These are phyloP conservation scores for Sideroxylon spinosum DNA, from an alignment of 179 eudicot genomes.

Conservation along the genomic window DNA sequence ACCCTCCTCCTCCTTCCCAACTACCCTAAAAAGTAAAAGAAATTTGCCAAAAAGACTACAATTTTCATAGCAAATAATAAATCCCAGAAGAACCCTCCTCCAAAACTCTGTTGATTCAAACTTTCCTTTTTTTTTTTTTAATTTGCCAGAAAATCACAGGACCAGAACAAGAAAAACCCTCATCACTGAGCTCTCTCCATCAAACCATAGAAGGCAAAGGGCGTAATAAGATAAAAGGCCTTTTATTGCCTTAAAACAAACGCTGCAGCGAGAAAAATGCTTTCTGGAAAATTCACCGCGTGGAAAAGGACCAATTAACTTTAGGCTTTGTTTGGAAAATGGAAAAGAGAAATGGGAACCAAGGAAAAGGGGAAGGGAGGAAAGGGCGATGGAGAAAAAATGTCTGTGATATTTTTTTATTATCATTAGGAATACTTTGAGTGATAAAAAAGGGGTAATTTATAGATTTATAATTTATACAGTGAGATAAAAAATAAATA, in stretches of 20 bases:
- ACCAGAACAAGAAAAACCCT: conserved; percentile 28
- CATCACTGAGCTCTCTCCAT: neutral
- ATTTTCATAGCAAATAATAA: neutral
- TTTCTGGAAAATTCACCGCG: conserved; percentile 11
- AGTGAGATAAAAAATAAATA: too few relatives aligned
- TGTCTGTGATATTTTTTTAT: too few relatives aligned
- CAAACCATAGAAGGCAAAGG: neutral
- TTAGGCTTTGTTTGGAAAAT: too few relatives aligned
- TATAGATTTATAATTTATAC: too few relatives aligned
- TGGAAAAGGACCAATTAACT: neutral
- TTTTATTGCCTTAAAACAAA: neutral
- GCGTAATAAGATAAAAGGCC: neutral
- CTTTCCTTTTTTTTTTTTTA: too few relatives aligned
- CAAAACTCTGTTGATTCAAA: too few relatives aligned
- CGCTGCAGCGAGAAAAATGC: conserved; percentile 9
- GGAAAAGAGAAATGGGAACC: too few relatives aligned
- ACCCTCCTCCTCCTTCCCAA: conserved; percentile 1
- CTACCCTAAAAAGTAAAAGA: neutral
- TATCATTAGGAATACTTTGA: too few relatives aligned
- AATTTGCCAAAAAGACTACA: neutral
- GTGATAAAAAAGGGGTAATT: too few relatives aligned
- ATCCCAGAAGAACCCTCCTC: too few relatives aligned
- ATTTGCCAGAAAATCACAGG: neutral
- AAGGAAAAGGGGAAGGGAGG: too few relatives aligned
- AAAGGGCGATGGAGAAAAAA: too few relatives aligned